phyloP scores from a whole-genome alignment of 345 rosid genomes.

The Eucalyptus globulus region DNA sequence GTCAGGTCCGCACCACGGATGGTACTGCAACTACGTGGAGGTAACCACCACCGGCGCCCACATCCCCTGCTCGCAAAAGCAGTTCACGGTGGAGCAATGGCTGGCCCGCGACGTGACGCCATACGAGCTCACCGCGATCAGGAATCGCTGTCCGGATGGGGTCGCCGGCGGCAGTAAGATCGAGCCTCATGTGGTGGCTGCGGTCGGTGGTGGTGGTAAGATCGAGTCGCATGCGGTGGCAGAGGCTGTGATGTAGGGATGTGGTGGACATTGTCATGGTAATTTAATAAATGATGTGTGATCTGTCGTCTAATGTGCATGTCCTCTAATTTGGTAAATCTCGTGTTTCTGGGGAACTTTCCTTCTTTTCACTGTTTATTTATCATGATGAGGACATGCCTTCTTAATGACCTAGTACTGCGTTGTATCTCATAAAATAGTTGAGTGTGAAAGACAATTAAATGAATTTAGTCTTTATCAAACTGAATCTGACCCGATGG shows the following conservation, averaged over 20 bases:
- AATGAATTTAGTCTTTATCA: background rate
- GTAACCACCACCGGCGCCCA: slow-evolving; percentile 56
- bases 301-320: background rate
- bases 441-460: background rate
- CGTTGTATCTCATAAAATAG: background rate
- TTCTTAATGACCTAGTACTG: background rate
- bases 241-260: background rate
- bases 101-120: slow-evolving; percentile 60
- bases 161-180: background rate
- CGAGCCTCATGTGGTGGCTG: background rate
- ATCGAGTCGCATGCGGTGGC: background rate
- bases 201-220: background rate
- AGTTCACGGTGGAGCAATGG: slow-evolving; percentile 87
- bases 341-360: background rate
- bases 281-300: background rate
- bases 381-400: background rate
- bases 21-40: slow-evolving; percentile 90
- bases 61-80: slow-evolving; percentile 28
- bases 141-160: slow-evolving; percentile 26
- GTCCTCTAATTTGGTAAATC: background rate
- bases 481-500: background rate
- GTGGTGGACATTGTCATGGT: background rate
- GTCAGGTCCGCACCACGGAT: slow-evolving; percentile 60
- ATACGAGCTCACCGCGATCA: slow-evolving; percentile 35
- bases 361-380: background rate